Base-by-base conservation (phyloP, 169 alveolate species). In the Eimeria praecox region DNA sequence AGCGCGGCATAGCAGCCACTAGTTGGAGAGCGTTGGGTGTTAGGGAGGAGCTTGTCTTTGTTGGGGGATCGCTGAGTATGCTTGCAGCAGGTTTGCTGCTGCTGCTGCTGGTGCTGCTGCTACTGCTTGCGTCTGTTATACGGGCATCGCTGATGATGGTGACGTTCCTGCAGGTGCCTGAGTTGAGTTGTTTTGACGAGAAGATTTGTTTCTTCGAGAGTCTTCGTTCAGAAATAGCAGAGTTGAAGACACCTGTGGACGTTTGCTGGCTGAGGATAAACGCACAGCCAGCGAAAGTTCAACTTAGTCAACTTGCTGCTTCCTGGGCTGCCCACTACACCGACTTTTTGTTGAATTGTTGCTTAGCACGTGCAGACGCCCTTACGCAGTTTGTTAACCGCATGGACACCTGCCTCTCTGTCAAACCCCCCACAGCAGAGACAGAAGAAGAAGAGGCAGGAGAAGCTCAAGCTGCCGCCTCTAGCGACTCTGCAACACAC, bases 201-300 rank as follows among this genome's bases (percentile, higher is more conserved):
- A 96, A 88, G 97, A 97, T 30, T 96, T 96, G 64, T 35, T 59
- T 44, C 30, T 93, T 93, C n/a, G 83, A 78, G 54, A 27, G 40
- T 40, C 49, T 93, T 8, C 89, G 90, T 18, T 16, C 96, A 33
- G 98, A 98, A 83, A 97, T 99, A 54, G 95, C 98, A 49, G 97
- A 97, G 80, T 97, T 98, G 97, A 96, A 97, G 93, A 98, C 98
- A 49, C 98, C 99, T 3, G 97, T 97, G 78, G 99, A 98, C 94
- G 98, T 98, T 9, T 98, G 98, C 94, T 99, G 99, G 99, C 94
- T 97, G 22, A 97, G 98, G 90, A 97, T 99, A 38, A 98, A 98
- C 96, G 98, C 98, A 30, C 97, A 98, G 92, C 99, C 99, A 49
- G 97, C 98, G 77, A 98, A 98, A 96, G 95, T 95, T 52, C 98